A percentile compares a stretch with the other conserved stretches of the same genome.
Evolutionary conservation across 805 yeast species (phyloP).

Genomic region (Dipodascopsis tothii): DNA sequence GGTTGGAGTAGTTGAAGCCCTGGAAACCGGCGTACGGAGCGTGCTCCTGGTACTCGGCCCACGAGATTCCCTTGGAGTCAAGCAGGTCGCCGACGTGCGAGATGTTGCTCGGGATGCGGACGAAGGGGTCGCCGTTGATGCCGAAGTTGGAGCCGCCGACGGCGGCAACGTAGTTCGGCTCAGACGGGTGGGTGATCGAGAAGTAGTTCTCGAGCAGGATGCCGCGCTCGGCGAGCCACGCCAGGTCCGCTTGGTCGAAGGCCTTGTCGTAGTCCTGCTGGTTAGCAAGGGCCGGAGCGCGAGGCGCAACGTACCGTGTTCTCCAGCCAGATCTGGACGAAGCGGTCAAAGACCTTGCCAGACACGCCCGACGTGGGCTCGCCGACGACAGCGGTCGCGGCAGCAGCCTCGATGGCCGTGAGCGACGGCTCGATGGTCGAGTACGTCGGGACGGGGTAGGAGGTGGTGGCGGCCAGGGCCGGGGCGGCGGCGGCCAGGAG

Average conservation of each 20-base stretch:
- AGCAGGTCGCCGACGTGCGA: constrained; percentile 44
- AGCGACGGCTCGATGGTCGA: constrained; percentile 32
- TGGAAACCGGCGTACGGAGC: constrained; percentile 47
- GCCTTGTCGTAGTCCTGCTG: constrained; percentile 46
- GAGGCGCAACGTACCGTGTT: constrained; percentile 33
- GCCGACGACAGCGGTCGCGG: constrained; percentile 30
- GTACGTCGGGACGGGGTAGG: constrained; percentile 28
- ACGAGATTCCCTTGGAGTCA: constrained; percentile 41
- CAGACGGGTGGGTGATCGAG: constrained; percentile 47
- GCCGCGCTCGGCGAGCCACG: constrained; percentile 40
- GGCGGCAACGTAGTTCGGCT: constrained; percentile 47
- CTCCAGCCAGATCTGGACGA: constrained; percentile 44
- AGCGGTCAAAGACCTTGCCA: constrained; percentile 38
- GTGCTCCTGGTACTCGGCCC: constrained; percentile 51
- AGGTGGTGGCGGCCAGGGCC: constrained; percentile 4
- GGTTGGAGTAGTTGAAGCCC: constrained; percentile 42
- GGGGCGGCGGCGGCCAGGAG: constrained; percentile 3
- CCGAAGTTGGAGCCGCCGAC: constrained; percentile 48
- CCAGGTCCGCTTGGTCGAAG: constrained; percentile 38
- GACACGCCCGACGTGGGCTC: constrained; percentile 32
- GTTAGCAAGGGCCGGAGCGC: background rate
- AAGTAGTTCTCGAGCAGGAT: constrained; percentile 45
- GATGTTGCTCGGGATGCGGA: constrained; percentile 40
- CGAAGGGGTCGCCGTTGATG: constrained; percentile 41
- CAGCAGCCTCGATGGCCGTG: constrained; percentile 28